Evolutionary conservation across 495 filamentous ascomycete species (phyloP).

Genomic region (Daldinia decipiens): DNA sequence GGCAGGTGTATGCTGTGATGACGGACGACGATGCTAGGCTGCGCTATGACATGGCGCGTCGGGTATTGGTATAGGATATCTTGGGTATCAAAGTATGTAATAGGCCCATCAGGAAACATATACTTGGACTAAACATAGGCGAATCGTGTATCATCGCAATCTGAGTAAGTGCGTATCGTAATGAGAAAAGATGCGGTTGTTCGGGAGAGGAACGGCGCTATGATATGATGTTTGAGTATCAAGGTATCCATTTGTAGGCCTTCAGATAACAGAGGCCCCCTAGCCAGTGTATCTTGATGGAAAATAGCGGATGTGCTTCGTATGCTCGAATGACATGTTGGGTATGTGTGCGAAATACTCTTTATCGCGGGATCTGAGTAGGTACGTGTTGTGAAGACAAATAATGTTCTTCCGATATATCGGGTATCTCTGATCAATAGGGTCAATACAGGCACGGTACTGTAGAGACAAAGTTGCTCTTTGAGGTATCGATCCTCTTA

Average conservation of each 20-base stretch:
- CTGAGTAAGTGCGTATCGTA: neutral
- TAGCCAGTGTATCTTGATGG: neutral
- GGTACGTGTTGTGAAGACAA: neutral
- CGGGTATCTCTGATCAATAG: neutral
- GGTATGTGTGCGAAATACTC: neutral
- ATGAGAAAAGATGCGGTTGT: neutral
- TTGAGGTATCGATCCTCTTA: neutral
- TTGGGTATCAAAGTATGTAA: neutral
- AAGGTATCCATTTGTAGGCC: neutral
- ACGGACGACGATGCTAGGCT: neutral
- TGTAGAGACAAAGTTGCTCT: neutral
- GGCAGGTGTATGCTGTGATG: neutral
- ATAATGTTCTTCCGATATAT: neutral
- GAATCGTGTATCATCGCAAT: neutral
- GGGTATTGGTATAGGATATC: neutral
- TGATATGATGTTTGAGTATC: neutral
- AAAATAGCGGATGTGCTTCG: neutral
- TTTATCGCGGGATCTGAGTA: neutral
- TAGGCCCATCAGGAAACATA: neutral
- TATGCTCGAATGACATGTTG: neutral
- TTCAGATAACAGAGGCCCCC: neutral
- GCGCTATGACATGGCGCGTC: neutral
- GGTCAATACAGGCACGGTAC: slow-evolving; percentile 1
- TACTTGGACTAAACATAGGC: neutral
- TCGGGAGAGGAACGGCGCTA: neutral